phyloP scores from a whole-genome alignment of 176 grass and related monocot genomes.

The Avena atlantica region DNA sequence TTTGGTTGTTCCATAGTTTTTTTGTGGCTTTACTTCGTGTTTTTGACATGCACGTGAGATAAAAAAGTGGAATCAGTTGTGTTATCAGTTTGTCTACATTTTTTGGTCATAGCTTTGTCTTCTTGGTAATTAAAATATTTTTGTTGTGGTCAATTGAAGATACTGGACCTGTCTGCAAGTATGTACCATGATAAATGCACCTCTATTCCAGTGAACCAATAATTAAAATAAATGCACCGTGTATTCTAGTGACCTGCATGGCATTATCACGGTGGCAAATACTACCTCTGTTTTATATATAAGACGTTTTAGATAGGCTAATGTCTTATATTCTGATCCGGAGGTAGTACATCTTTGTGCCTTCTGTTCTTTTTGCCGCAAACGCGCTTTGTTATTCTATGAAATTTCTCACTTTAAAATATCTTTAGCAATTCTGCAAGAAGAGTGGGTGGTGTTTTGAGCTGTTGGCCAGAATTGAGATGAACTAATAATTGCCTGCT shows the following conservation, averaged over 20 bases:
- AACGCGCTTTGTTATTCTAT: background rate
- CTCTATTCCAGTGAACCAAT: conserved; percentile 24
- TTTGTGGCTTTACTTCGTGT: conserved; percentile 13
- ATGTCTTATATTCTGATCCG: too few species aligned
- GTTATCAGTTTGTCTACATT: background rate
- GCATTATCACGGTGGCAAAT: background rate
- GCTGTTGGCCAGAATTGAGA: conserved; percentile 2
- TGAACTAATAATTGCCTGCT: conserved; percentile 6
- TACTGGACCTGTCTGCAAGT: conserved; percentile 17
- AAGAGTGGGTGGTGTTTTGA: background rate
- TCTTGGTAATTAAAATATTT: conserved; percentile 3
- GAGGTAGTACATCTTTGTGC: background rate
- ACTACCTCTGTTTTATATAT: too few species aligned
- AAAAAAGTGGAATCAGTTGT: background rate
- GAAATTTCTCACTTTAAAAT: background rate
- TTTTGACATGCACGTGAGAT: background rate
- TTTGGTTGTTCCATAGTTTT: background rate
- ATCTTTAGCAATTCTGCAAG: background rate
- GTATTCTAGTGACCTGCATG: background rate
- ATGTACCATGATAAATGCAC: background rate
- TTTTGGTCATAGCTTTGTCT: background rate
- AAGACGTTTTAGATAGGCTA: too few species aligned
- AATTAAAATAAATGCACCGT: too few species aligned
- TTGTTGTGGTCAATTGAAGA: background rate
- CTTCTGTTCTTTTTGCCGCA: background rate